Base-by-base conservation (phyloP, 805 yeast genomes). In the Kodamaea neixiangensis region DNA sequence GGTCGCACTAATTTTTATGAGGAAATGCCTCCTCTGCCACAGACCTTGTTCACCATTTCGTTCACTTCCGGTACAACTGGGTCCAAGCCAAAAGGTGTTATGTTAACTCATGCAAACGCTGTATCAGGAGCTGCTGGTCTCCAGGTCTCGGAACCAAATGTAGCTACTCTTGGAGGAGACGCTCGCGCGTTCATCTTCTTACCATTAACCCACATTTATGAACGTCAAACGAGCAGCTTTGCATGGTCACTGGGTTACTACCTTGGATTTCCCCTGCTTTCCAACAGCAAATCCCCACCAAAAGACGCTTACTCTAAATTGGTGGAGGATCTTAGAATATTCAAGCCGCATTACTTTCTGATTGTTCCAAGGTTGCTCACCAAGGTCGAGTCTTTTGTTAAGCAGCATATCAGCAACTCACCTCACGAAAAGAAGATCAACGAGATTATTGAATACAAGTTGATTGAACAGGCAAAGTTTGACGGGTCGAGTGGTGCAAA, bases 11-110 rank as follows among this genome's bases (percentile, higher is more conserved):
- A 46, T 68, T 76, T 39, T 59, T 64, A 52, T 60, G 64, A 38
- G 1, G 63, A 59, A 35, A 51, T 63, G 21, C 80, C 80, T 10
- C 87, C 89, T 20, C 68, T 65, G 1, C 79, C 83, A 1, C 76
- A 79, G 13, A 62, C 68, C 2, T 38, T 60, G 9, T 82, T 81
- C 62, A 83, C 91, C 14, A 79, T 86, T 44, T 81, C 86, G 6
- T 86, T 85, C 63, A 86, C 92, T 2, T 83, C 89, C 0, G 92
- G 92, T 29, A 86, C 92, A 1, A 85, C 91, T 1, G 90, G 90
- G 14, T 66, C 77, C 14, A 55, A 56, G 33, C 92, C 92, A 44
- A 86, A 86, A 66, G 92, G 92, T 48, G 91, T 83, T 14, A 79
- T 77, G 18, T 60, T 76, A 46, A 71, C 79, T 7, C 89, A 86